Conservation (phyloP, 192 early-diverging fungal genomes). For the Cladochytrium replicatum region DNA sequence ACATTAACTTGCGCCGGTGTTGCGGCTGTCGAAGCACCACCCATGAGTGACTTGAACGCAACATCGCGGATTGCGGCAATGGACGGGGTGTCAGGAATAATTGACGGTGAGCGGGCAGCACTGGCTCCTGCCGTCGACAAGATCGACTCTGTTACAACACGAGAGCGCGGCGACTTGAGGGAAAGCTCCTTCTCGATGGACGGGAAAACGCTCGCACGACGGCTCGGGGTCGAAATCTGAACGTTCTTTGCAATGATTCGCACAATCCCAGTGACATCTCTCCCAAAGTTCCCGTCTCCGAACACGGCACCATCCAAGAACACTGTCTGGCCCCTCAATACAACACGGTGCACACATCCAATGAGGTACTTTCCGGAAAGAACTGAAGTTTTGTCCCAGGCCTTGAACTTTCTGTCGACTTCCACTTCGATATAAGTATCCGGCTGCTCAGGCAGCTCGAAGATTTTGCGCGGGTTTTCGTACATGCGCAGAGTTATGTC, state of each 20-base stretch:
- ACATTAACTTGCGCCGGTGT: too few relatives aligned
- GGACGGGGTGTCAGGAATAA: too few relatives aligned
- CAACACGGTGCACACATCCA: constrained; percentile 81
- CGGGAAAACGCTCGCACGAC: not conserved
- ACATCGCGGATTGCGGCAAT: too few relatives aligned
- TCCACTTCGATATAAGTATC: constrained; percentile 94
- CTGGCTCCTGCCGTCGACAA: too few relatives aligned
- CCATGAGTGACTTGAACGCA: not conserved
- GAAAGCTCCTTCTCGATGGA: not conserved
- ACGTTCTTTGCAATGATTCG: constrained; percentile 21
- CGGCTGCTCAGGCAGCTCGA: constrained; percentile 81
- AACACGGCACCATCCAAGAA: constrained; percentile 74
- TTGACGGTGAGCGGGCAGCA: too few relatives aligned
- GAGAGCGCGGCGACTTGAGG: constrained; percentile 8
- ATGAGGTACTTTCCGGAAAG: constrained; percentile 50
- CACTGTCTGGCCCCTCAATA: constrained; percentile 73
- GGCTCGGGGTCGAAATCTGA: constrained; percentile 4
- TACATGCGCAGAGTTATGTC: constrained; percentile 70
- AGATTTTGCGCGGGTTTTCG: constrained; percentile 81
- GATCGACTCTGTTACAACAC: too few relatives aligned
- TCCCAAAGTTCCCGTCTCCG: constrained; percentile 26
- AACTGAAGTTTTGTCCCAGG: constrained; percentile 35
- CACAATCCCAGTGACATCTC: constrained; percentile 44
- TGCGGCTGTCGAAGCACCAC: not conserved
- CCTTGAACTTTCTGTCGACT: constrained; percentile 54